Percentiles rank a stretch among this genome's conserved stretches.
Evolutionary conservation across 768 basidiomycete species (phyloP).

Genomic region (Cytidiella melzeri): DNA sequence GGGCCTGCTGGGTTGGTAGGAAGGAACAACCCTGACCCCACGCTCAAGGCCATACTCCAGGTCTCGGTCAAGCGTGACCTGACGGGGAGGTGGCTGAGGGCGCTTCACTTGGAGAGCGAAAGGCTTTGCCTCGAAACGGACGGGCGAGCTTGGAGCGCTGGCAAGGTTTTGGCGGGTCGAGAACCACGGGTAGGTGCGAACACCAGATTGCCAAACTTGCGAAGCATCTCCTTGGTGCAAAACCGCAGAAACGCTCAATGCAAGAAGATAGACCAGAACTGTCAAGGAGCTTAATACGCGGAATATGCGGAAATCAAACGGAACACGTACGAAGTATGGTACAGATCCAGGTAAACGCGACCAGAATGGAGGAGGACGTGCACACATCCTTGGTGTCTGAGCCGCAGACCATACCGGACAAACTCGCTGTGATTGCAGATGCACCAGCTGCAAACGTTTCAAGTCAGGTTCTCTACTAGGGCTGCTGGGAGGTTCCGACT

Average conservation of each 20-base stretch:
- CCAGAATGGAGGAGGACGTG: conserved; percentile 46
- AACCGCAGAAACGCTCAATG: conserved; percentile 39
- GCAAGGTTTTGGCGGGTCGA: conserved; percentile 23
- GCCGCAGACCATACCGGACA: conserved; percentile 31
- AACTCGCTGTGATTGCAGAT: conserved; percentile 38
- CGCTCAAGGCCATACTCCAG: conserved; percentile 1
- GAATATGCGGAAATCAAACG: no score
- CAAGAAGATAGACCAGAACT: conserved; percentile 58
- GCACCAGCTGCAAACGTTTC: conserved; percentile 52
- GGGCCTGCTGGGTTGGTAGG: conserved; percentile 4
- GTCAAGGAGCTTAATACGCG: background rate
- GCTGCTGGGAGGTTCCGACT: conserved; percentile 12
- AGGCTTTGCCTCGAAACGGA: conserved; percentile 26
- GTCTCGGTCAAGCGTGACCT: conserved; percentile 16
- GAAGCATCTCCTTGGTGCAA: conserved; percentile 38
- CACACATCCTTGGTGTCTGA: conserved; percentile 29
- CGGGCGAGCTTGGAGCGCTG: conserved; percentile 31
- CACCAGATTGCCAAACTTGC: conserved; percentile 44
- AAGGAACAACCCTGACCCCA: background rate
- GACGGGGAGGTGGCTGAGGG: conserved; percentile 34
- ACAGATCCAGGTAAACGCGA: conserved; percentile 52
- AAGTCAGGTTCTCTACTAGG: background rate
- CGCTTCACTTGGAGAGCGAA: conserved; percentile 38
- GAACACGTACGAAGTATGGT: conserved; percentile 9
- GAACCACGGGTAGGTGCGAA: conserved; percentile 38